phyloP scores from a whole-genome alignment of 1,284 basidiomycete genomes.

The Trichosporon sp. region DNA sequence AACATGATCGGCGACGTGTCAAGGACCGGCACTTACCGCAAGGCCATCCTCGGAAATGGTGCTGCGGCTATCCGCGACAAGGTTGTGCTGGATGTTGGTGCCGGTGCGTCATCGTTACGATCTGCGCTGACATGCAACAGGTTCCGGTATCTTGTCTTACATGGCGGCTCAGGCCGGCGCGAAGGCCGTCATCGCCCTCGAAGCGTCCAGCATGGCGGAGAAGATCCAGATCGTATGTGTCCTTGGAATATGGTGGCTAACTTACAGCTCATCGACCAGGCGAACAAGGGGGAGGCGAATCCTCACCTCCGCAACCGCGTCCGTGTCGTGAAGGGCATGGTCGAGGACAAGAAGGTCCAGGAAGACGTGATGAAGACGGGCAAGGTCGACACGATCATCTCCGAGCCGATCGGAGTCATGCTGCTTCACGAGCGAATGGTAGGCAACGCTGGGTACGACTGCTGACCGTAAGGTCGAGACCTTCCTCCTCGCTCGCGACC shows the following conservation, averaged over 20 bases:
- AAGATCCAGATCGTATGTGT: constrained; percentile 49
- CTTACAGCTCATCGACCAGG: constrained; percentile 43
- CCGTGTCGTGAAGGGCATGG: constrained; percentile 44
- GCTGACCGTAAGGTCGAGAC: constrained; percentile 45
- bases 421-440: constrained; percentile 55
- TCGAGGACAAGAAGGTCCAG: constrained; percentile 43
- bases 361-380: constrained; percentile 36
- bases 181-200: constrained; percentile 52
- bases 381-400: constrained; percentile 55
- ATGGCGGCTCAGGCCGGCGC: constrained; percentile 54
- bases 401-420: constrained; percentile 55
- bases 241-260: neutral
- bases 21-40: constrained; percentile 47
- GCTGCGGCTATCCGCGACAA: constrained; percentile 45
- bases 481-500: constrained; percentile 52
- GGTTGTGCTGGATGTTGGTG: constrained; percentile 52
- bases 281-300: constrained; percentile 40
- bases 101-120: constrained; percentile 32
- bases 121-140: constrained; percentile 24
- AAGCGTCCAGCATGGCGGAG: constrained; percentile 54
- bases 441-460: constrained; percentile 12
- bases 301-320: constrained; percentile 39
- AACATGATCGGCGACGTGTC: constrained; percentile 51
- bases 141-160: constrained; percentile 54
- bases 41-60: constrained; percentile 50